Percentiles rank a stretch among this genome's conserved stretches.
Evolutionary conservation across 2,329 filamentous ascomycete genomes (phyloP).

Genomic region (Cladophialophora psammophila): DNA sequence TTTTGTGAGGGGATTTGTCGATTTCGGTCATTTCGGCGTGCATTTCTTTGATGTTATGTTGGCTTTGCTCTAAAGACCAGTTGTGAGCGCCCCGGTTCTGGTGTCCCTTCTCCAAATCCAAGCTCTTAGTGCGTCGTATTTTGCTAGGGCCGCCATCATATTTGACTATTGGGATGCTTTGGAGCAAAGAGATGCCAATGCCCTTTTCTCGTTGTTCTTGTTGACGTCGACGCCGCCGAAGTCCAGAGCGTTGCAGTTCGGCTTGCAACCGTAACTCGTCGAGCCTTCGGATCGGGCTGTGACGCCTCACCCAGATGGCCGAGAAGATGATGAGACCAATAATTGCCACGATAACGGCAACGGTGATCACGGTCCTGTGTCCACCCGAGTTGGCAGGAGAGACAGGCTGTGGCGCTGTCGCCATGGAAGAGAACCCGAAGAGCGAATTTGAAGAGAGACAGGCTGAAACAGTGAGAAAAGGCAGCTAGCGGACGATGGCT

Average conservation of each 20-base stretch:
- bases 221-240: slow-evolving; percentile 1
- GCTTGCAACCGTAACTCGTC: slow-evolving; percentile 7
- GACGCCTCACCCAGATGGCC: slow-evolving; percentile 8
- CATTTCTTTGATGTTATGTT: slow-evolving; percentile 12
- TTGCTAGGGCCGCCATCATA: background rate
- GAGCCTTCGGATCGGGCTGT: slow-evolving; percentile 6
- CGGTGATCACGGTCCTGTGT: slow-evolving; percentile 17
- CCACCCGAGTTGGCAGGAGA: background rate
- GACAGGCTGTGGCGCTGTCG: slow-evolving; percentile 9
- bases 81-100: background rate
- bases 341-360: slow-evolving; percentile 15
- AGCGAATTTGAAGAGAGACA: background rate
- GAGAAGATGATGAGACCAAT: slow-evolving; percentile 11
- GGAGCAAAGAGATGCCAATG: slow-evolving; percentile 4
- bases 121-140: slow-evolving; percentile 7
- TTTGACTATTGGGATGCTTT: slow-evolving; percentile 13
- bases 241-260: slow-evolving; percentile 16
- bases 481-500: background rate
- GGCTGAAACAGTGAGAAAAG: background rate
- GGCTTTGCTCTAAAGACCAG: slow-evolving; percentile 14
- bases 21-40: background rate
- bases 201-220: background rate
- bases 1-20: background rate
- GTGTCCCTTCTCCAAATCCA: slow-evolving; percentile 14
- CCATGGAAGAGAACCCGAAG: slow-evolving; percentile 13